Evolutionary conservation across 2,329 filamentous ascomycete genomes (phyloP).

Genomic region (Plenodomus tracheiphilus): DNA sequence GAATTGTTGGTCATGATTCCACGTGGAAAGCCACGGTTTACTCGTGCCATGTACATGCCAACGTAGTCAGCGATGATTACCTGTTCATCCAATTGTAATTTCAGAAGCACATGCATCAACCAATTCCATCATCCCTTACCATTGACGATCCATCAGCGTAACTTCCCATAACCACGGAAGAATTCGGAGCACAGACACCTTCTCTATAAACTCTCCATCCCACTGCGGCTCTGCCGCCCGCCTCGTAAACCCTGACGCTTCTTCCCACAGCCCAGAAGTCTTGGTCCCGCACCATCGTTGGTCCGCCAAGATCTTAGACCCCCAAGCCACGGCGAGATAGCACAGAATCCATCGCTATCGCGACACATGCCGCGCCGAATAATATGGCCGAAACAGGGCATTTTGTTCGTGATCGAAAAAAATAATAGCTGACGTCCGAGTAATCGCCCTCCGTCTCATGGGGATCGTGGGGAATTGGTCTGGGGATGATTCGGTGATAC

Average conservation of each 20-base stretch:
- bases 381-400: too few relatives aligned
- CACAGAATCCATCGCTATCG: too few relatives aligned
- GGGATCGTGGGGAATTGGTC: neutral
- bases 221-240: neutral
- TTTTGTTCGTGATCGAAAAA: too few relatives aligned
- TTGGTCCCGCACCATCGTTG: neutral
- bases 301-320: neutral
- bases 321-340: neutral
- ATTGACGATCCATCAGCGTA: neutral
- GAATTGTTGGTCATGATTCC: too few relatives aligned
- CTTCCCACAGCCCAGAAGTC: neutral
- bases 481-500: neutral
- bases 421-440: neutral
- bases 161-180: neutral
- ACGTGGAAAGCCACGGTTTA: too few relatives aligned
- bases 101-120: too few relatives aligned
- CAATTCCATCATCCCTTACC: neutral
- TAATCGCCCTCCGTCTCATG: neutral
- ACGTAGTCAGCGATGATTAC: too few relatives aligned
- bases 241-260: neutral
- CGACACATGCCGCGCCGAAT: too few relatives aligned
- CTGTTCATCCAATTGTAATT: too few relatives aligned
- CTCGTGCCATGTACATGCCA: too few relatives aligned
- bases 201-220: neutral
- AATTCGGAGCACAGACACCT: neutral